Conservation (phyloP, 371 early-diverging fungal genomes). For the Rhizopus microsporus region DNA sequence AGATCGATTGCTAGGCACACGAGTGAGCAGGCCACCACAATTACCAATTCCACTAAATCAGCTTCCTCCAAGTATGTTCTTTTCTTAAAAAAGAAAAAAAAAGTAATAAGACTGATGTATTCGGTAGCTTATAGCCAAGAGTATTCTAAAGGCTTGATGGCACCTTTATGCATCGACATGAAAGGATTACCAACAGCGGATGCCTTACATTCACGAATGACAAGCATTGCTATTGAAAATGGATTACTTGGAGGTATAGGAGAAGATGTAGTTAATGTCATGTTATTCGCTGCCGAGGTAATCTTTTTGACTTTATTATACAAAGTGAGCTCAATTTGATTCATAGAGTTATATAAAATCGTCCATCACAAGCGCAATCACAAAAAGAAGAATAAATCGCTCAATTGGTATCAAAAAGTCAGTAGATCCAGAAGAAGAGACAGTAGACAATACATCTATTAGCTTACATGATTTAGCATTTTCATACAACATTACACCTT, state of each 20-base stretch:
- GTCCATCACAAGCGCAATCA: constrained; percentile 69
- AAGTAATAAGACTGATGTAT: background rate
- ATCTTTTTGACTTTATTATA: background rate
- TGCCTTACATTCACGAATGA: constrained; percentile 71
- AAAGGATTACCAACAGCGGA: constrained; percentile 73
- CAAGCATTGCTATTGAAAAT: constrained; percentile 70
- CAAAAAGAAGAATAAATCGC: constrained; percentile 69
- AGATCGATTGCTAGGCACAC: constrained; percentile 38
- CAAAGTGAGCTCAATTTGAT: background rate
- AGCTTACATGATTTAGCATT: constrained; percentile 63
- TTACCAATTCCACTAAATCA: constrained; percentile 49
- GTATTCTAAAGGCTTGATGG: constrained; percentile 69
- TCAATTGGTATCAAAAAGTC: constrained; percentile 58
- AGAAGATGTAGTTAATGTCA: constrained; percentile 65
- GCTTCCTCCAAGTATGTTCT: constrained; percentile 49
- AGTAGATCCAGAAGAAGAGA: constrained; percentile 17
- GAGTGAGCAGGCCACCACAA: constrained; percentile 51
- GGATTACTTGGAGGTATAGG: constrained; percentile 70
- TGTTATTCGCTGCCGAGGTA: constrained; percentile 76
- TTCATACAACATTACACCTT: constrained; percentile 66
- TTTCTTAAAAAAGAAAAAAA: no score
- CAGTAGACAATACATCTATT: constrained; percentile 18
- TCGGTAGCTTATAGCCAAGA: constrained; percentile 55
- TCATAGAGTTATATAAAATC: constrained; percentile 69
- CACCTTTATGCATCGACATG: constrained; percentile 71